Evolutionary conservation across 2,329 filamentous ascomycete genomes (phyloP).

Genomic region (Monosporascus sp.): DNA sequence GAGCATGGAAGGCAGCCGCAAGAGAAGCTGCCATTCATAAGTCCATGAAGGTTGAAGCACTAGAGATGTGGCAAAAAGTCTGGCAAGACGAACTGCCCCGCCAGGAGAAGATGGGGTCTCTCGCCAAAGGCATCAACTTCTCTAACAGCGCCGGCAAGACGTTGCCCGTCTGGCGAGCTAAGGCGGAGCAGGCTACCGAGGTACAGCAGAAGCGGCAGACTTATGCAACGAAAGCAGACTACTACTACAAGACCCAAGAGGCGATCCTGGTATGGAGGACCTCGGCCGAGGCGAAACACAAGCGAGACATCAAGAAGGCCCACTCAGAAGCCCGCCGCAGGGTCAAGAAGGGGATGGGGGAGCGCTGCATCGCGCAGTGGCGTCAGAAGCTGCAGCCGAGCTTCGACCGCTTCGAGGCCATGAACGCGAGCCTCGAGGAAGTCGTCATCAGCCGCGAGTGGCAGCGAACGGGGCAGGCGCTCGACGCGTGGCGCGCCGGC

Average conservation of each 20-base stretch:
- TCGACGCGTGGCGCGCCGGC: constrained; percentile 21
- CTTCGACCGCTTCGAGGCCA: constrained; percentile 16
- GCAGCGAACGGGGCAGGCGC: constrained; percentile 12
- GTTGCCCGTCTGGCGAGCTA: constrained; percentile 21
- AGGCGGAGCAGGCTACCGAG: constrained; percentile 11
- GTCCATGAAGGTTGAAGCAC: constrained; percentile 5
- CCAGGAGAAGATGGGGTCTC: constrained; percentile 16
- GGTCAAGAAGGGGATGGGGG: constrained; percentile 28
- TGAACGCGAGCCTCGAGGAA: constrained; percentile 19
- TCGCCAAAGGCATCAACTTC: constrained; percentile 23
- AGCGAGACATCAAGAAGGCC: constrained; percentile 23
- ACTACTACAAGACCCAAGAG: constrained; percentile 21
- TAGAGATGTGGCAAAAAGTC: constrained; percentile 4
- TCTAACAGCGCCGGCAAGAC: constrained; percentile 19
- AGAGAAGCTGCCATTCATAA: constrained; percentile 2
- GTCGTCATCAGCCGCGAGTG: constrained; percentile 17
- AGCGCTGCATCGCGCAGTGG: constrained; percentile 23
- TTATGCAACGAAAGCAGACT: constrained; percentile 22
- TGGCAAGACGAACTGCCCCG: constrained; percentile 10
- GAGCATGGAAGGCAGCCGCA: constrained; percentile 9
- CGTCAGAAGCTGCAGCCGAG: constrained; percentile 20
- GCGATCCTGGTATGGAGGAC: constrained; percentile 19
- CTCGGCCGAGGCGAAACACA: constrained; percentile 22
- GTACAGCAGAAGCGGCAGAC: constrained; percentile 16
- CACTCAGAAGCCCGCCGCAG: constrained; percentile 26